Conservation (phyloP, 495 filamentous ascomycete species). For the Neurospora sp. region DNA sequence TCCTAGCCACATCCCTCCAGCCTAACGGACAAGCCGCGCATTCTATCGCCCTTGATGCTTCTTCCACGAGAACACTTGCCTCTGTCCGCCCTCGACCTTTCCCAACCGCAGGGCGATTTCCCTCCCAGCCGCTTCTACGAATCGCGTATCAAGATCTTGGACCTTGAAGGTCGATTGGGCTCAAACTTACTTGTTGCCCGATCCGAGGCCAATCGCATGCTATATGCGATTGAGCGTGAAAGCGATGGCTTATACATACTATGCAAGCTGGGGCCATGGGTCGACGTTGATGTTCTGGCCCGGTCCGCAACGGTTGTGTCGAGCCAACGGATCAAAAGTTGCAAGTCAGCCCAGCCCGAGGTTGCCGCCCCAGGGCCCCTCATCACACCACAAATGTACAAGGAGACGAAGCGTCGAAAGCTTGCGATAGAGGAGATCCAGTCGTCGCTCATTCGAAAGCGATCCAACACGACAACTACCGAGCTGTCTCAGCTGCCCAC, state of each 20-base stretch:
- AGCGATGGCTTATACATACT: conserved; percentile 56
- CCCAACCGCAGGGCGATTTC: conserved; percentile 38
- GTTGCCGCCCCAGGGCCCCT: conserved; percentile 10
- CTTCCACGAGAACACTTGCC: conserved; percentile 52
- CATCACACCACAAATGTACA: conserved; percentile 29
- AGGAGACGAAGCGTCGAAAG: conserved; percentile 36
- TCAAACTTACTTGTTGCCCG: conserved; percentile 58
- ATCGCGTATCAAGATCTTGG: conserved; percentile 51
- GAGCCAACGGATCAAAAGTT: conserved; percentile 12
- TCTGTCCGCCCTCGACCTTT: conserved; percentile 50
- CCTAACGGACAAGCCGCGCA: conserved; percentile 46
- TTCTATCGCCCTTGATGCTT: conserved; percentile 49
- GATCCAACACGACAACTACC: conserved; percentile 22
- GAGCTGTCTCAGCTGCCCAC: conserved; percentile 14
- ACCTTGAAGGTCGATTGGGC: conserved; percentile 44
- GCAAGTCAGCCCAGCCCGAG: conserved; percentile 5
- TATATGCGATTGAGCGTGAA: conserved; percentile 69
- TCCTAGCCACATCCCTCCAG: conserved; percentile 48
- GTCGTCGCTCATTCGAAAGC: conserved; percentile 15
- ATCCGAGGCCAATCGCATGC: conserved; percentile 43
- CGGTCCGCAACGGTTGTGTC: conserved; percentile 31
- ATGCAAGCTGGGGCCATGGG: conserved; percentile 58
- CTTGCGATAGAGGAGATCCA: conserved; percentile 46
- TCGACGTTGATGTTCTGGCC: conserved; percentile 42
- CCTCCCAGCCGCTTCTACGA: conserved; percentile 46